A percentile compares a stretch with the other conserved stretches of the same genome.
Conservation (phyloP, 78 protist genomes). For the Chrysochromulina parva region DNA sequence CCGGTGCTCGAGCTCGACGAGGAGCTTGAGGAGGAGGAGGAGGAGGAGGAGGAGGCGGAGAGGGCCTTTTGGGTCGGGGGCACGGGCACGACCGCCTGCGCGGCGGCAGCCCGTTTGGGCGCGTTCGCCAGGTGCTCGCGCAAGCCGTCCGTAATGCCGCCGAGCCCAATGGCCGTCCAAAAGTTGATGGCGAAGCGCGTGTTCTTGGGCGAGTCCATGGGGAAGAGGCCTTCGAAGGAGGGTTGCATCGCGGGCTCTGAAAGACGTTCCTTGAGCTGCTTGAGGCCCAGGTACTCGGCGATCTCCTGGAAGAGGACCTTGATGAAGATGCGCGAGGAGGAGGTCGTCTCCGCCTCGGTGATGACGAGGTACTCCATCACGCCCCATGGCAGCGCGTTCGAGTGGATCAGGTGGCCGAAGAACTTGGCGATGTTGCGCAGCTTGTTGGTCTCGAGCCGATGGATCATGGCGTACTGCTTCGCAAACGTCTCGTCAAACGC, state of each 20-base stretch:
- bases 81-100: constrained; percentile 20
- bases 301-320: constrained; percentile 86
- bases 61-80: not conserved
- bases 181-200: constrained; percentile 96
- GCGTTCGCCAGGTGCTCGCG: constrained; percentile 78
- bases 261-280: constrained; percentile 37
- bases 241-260: not conserved
- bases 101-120: constrained; percentile 61
- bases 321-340: constrained; percentile 92
- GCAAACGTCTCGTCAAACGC: constrained; percentile 51
- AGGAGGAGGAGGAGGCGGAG: not conserved
- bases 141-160: constrained; percentile 55
- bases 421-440: constrained; percentile 77
- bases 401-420: constrained; percentile 48
- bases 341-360: constrained; percentile 83
- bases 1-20: not conserved
- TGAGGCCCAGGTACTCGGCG: constrained; percentile 83
- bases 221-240: constrained; percentile 68
- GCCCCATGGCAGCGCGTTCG: constrained; percentile 73
- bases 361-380: constrained; percentile 53
- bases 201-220: constrained; percentile 84
- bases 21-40: not conserved
- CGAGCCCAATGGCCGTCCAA: constrained; percentile 83
- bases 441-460: constrained; percentile 89
- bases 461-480: constrained; percentile 76